Conservation (phyloP, 441 rosid species). For the Eutrema salsugineum region DNA sequence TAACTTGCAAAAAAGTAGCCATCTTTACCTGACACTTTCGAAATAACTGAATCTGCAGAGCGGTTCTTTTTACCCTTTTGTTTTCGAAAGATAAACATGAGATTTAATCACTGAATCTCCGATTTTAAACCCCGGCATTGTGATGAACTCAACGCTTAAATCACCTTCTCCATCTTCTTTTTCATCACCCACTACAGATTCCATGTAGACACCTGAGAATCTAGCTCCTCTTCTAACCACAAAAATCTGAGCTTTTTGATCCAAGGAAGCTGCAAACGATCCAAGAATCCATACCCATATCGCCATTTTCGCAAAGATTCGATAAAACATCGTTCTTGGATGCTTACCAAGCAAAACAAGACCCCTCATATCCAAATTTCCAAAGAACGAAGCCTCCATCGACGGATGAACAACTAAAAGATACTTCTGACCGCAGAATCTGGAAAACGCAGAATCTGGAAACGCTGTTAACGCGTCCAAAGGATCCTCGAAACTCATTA, state of each 20-base stretch:
- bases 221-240: conserved; percentile 44
- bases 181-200: conserved; percentile 34
- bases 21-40: background rate
- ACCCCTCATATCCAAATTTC: conserved; percentile 62
- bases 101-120: conserved; percentile 42
- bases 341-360: conserved; percentile 49
- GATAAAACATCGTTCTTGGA: conserved; percentile 68
- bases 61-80: background rate
- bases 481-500: conserved; percentile 47
- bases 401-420: conserved; percentile 54
- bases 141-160: conserved; percentile 49
- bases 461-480: conserved; percentile 37
- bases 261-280: conserved; percentile 56
- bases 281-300: conserved; percentile 69
- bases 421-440: conserved; percentile 59
- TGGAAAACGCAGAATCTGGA: conserved; percentile 49
- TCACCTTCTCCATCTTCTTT: conserved; percentile 8
- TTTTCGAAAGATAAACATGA: conserved; percentile 47
- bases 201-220: conserved; percentile 56
- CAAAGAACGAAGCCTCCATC: conserved; percentile 70
- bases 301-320: conserved; percentile 56
- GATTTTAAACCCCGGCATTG: conserved; percentile 64
- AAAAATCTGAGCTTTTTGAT: conserved; percentile 51
- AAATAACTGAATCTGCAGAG: background rate
- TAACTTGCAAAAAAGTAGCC: background rate